Conservation (phyloP, 352 stramenopile genomes). For the Globisporangium splendens region DNA sequence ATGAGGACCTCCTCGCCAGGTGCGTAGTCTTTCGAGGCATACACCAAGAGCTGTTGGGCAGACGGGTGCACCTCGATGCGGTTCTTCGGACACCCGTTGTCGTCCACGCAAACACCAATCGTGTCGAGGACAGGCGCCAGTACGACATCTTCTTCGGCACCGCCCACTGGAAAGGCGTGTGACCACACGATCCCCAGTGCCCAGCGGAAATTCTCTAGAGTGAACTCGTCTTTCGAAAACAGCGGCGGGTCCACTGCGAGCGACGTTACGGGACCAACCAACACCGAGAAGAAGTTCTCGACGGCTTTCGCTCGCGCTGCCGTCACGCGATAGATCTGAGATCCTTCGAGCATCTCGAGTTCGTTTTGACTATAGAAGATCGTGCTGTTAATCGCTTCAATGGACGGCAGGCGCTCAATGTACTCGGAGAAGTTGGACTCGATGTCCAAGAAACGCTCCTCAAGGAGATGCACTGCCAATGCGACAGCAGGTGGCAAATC, state of each 20-base stretch:
- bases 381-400: conserved; percentile 28
- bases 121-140: conserved; percentile 37
- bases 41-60: conserved; percentile 28
- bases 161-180: conserved; percentile 24
- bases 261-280: conserved; percentile 34
- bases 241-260: conserved; percentile 35
- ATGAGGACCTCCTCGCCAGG: conserved; percentile 31
- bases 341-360: conserved; percentile 30
- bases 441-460: conserved; percentile 32
- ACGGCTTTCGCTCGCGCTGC: conserved; percentile 25
- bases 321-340: conserved; percentile 33
- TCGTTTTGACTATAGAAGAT: conserved; percentile 38
- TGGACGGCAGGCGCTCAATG: conserved; percentile 22
- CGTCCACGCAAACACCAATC: conserved; percentile 34
- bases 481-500: conserved; percentile 36
- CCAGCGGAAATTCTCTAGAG: conserved; percentile 38
- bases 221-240: conserved; percentile 44
- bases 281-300: conserved; percentile 35
- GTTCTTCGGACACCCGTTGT: conserved; percentile 22
- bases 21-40: conserved; percentile 23
- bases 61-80: conserved; percentile 23
- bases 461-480: conserved; percentile 39
- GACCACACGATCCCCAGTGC: conserved; percentile 45
- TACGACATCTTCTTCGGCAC: conserved; percentile 26
- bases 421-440: conserved; percentile 39